These are phyloP conservation scores for Euphorbia lathyris DNA, from an alignment of 345 rosid genomes.

Conservation along the genomic window DNA sequence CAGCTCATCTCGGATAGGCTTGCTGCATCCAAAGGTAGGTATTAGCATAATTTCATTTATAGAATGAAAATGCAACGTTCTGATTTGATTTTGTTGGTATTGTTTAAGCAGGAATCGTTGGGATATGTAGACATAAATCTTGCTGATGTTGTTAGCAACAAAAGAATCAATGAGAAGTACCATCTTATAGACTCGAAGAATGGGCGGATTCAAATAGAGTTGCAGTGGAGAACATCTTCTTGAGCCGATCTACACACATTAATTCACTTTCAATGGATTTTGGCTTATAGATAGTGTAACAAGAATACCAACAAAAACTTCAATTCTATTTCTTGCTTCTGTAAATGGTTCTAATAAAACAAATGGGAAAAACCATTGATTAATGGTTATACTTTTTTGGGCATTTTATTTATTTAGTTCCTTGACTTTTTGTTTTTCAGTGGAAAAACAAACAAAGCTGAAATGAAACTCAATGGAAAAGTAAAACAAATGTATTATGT, in stretches of 20 bases:
- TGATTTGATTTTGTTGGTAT: neutral
- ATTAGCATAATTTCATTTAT: neutral
- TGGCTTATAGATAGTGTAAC: neutral
- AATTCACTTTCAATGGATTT: neutral
- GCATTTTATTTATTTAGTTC: no score
- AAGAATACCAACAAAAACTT: neutral
- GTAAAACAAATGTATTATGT: no score
- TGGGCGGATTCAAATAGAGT: constrained; percentile 75
- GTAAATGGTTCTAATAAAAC: constrained; percentile 1
- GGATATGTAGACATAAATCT: constrained; percentile 73
- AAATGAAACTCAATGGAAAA: no score
- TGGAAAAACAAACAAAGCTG: no score
- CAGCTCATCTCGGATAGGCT: constrained; percentile 74
- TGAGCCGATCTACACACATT: constrained; percentile 25
- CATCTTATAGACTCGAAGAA: constrained; percentile 93
- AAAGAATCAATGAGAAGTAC: constrained; percentile 76
- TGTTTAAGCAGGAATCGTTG: constrained; percentile 60
- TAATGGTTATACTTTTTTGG: neutral
- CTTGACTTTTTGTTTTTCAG: no score
- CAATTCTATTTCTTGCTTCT: neutral
- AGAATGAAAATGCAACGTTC: no score
- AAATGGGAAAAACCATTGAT: neutral
- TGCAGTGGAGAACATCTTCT: constrained; percentile 79
- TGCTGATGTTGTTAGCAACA: constrained; percentile 78
- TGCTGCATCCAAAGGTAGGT: constrained; percentile 82